Evolutionary conservation across 352 stramenopile species (phyloP).

Genomic region (Pseudoperonospora humuli): DNA sequence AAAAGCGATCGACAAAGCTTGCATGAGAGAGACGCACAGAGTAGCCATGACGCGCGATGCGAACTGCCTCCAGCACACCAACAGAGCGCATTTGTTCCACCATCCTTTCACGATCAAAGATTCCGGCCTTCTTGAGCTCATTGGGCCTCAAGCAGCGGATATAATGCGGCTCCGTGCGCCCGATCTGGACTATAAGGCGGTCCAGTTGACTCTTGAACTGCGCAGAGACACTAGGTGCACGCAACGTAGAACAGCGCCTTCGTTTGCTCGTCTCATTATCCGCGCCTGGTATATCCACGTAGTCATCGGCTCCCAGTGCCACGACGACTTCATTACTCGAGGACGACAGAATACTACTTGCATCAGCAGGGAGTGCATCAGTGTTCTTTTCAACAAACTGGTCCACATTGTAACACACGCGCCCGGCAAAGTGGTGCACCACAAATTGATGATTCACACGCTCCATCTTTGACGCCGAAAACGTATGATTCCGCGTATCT

Average conservation of each 20-base stretch:
- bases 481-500: constrained; percentile 36
- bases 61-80: constrained; percentile 93
- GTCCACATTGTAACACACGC: constrained; percentile 67
- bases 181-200: constrained; percentile 90
- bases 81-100: constrained; percentile 96
- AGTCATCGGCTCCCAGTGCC: constrained; percentile 45
- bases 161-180: constrained; percentile 94
- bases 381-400: constrained; percentile 85
- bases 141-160: constrained; percentile 99
- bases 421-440: constrained; percentile 74
- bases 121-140: constrained; percentile 68
- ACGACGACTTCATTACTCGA: constrained; percentile 63
- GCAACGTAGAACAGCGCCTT: constrained; percentile 44
- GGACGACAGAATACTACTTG: constrained; percentile 37
- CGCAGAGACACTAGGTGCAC: constrained; percentile 71
- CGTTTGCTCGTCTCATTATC: constrained; percentile 14
- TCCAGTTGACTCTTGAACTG: constrained; percentile 94
- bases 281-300: constrained; percentile 26
- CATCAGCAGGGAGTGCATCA: constrained; percentile 67
- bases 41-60: constrained; percentile 93
- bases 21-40: constrained; percentile 90
- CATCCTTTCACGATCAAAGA: constrained; percentile 82
- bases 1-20: constrained; percentile 84
- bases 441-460: constrained; percentile 78
- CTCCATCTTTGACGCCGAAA: constrained; percentile 78